A percentile compares a stretch with the other conserved stretches of the same genome.
Evolutionary conservation across 371 early-diverging fungal genomes (phyloP).

Genomic region (Apophysomyces elegans): DNA sequence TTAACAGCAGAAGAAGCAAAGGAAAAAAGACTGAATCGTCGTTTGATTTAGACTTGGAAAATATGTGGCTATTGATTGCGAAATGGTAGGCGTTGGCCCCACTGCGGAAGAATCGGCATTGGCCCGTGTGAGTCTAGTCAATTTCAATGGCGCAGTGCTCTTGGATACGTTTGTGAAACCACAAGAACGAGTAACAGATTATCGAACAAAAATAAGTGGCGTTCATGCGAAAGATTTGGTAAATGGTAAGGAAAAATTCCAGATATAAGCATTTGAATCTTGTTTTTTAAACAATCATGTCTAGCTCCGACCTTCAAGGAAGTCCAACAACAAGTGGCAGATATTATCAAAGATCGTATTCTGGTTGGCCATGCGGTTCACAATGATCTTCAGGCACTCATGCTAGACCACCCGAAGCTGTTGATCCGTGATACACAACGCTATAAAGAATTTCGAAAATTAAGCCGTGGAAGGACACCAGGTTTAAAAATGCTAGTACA

Average conservation of each 20-base stretch:
- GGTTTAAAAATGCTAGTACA: conserved; percentile 79
- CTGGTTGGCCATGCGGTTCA: conserved; percentile 91
- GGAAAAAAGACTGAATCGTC: neutral
- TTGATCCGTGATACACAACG: conserved; percentile 85
- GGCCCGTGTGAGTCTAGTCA: conserved; percentile 92
- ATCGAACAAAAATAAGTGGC: conserved; percentile 92
- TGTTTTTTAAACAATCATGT: neutral
- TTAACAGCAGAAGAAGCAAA: neutral
- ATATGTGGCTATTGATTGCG: conserved; percentile 96
- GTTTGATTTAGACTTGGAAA: conserved; percentile 62
- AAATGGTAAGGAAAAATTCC: conserved; percentile 39
- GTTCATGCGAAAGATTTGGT: conserved; percentile 80
- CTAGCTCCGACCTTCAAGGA: conserved; percentile 72
- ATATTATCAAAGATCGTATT: conserved; percentile 80
- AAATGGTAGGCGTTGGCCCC: conserved; percentile 97
- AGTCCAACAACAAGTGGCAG: conserved; percentile 78
- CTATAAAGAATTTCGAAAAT: conserved; percentile 74
- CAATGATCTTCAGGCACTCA: conserved; percentile 82
- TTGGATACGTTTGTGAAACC: conserved; percentile 89
- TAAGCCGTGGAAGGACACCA: conserved; percentile 72
- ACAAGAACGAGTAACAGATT: conserved; percentile 86
- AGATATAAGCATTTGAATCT: neutral
- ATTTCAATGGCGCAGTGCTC: conserved; percentile 87
- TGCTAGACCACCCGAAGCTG: conserved; percentile 79
- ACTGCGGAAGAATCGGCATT: conserved; percentile 80